Evolutionary conservation across 768 basidiomycete genomes (phyloP).

Genomic region (Leccinellum rugosiceps): DNA sequence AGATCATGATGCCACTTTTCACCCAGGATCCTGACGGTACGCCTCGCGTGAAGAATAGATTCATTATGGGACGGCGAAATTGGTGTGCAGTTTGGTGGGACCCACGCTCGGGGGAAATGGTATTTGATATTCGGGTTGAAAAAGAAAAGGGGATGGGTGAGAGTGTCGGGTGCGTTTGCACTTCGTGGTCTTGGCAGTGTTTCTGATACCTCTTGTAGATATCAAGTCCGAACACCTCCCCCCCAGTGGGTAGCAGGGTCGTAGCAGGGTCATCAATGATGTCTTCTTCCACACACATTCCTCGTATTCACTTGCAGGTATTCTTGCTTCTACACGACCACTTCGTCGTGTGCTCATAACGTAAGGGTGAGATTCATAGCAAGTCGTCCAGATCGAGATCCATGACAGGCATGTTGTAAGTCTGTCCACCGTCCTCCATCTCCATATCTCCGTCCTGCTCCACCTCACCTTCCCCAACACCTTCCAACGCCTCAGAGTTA

Average conservation of each 20-base stretch:
- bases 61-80: constrained; percentile 86
- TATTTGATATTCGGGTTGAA: constrained; percentile 86
- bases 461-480: constrained; percentile 24
- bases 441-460: constrained; percentile 27
- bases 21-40: constrained; percentile 71
- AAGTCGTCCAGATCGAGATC: constrained; percentile 28
- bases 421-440: constrained; percentile 20
- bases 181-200: neutral
- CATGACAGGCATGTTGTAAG: constrained; percentile 22
- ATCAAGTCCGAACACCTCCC: constrained; percentile 41
- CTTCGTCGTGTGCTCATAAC: neutral
- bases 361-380: constrained; percentile 13
- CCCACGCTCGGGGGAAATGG: constrained; percentile 53
- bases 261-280: constrained; percentile 8
- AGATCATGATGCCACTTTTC: constrained; percentile 83
- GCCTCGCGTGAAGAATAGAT: constrained; percentile 63
- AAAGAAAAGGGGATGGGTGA: constrained; percentile 76
- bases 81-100: constrained; percentile 77
- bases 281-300: neutral
- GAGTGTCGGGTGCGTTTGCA: constrained; percentile 64
- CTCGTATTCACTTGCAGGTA: neutral
- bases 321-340: neutral
- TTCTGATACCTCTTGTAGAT: constrained; percentile 31
- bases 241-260: constrained; percentile 36
- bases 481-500: constrained; percentile 45